Conservation (phyloP, 805 yeast genomes). For the Sugiyamaella lignohabitans region DNA sequence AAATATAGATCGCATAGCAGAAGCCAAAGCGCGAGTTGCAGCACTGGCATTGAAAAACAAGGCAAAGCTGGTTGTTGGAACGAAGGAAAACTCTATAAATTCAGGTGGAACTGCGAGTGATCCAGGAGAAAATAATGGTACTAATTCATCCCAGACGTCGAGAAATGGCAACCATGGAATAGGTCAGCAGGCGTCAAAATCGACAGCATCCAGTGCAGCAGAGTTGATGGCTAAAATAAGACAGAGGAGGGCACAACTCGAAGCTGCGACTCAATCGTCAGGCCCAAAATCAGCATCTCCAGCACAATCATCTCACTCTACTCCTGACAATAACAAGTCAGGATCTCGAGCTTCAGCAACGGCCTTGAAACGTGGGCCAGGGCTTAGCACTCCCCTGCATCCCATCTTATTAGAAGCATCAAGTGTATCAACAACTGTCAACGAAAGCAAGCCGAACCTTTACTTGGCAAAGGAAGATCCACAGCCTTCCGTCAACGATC, state of each 20-base stretch:
- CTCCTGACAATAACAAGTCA: too few species aligned
- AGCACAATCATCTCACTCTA: neutral
- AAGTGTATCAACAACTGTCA: neutral
- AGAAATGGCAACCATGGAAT: too few species aligned
- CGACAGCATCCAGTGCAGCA: neutral
- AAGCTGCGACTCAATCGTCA: neutral
- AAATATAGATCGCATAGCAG: neutral
- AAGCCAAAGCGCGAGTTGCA: constrained; percentile 3
- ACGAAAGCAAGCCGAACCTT: neutral
- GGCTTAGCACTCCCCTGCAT: constrained; percentile 29
- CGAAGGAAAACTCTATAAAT: too few species aligned
- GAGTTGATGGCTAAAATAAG: constrained; percentile 18
- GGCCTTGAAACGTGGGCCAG: constrained; percentile 9
- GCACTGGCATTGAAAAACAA: neutral
- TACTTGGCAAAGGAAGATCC: neutral
- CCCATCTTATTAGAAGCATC: constrained; percentile 22
- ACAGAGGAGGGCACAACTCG: constrained; percentile 20
- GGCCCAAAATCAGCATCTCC: neutral
- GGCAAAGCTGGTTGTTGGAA: neutral
- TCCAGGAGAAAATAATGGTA: neutral
- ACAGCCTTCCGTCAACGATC: neutral
- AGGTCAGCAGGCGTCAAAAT: neutral
- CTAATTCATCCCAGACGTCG: neutral
- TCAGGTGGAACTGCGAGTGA: neutral
- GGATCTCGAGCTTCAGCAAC: neutral